Base-by-base conservation (phyloP, 495 filamentous ascomycete species). In the Daldinia concentrica region DNA sequence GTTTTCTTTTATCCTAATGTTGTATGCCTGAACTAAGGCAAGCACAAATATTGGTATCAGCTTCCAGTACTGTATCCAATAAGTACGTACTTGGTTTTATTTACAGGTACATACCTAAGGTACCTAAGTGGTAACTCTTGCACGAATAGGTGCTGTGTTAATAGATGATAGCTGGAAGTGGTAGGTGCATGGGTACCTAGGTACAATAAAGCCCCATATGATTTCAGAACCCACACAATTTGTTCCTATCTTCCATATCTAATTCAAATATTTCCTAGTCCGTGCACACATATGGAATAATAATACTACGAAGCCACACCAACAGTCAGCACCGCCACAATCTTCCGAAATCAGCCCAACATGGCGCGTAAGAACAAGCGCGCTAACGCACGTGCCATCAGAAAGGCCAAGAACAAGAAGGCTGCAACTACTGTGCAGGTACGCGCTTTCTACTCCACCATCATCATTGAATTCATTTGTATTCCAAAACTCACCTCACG, bases 371-470 rank as follows among this genome's bases (percentile, higher is more conserved):
- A 22, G 0, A 48, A 22, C 41, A 48, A 14, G 27, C 24, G 50
- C 27, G 50, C 50, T 24, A 26, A 26, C 24, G 50, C 50, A 54
- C 50, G 50, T 29, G 50, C 50, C 50, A 54, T 14, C 5, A 17
- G 4, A 4, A 15, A 54, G 51, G 55, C n/a, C 34, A 43, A 17
- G 56, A 8, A 29, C 4, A 22, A 27, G 34, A 30, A 41, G 24
- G 37, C 57, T 43, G 12, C 17, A 17, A 45, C n/a, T 69, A n/a
- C 48, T 26, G n/a, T 54, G 45, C 26, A 54, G 26, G 24, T 54
- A 54, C 54, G 12, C 17, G 65, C 43, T 69, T 81, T 83, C 75
- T 83, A 76, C 66, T 85, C 82, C 52, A 76, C 67, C 12, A 54
- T 54, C 50, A 54, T 30, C 50, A 15, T 30, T 54, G 27, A 54